These are phyloP conservation scores for Cystobasidium ongulense DNA, from an alignment of 768 basidiomycete genomes.

Conservation along the genomic window DNA sequence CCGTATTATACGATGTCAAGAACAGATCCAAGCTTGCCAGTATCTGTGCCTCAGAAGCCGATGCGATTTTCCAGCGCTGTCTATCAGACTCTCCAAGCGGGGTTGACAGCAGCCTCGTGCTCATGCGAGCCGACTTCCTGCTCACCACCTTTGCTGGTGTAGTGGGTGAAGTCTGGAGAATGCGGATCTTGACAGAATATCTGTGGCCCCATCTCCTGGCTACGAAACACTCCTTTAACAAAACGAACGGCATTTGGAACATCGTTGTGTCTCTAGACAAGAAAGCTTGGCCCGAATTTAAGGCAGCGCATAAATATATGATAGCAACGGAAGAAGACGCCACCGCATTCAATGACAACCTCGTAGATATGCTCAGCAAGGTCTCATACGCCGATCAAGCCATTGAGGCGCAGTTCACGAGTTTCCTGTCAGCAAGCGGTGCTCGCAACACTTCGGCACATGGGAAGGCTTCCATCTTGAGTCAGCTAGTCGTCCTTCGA, in stretches of 20 bases:
- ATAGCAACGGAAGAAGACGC: not conserved
- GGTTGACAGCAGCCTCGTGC: not conserved
- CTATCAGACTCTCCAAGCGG: not conserved
- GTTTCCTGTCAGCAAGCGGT: not conserved
- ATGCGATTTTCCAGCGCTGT: not conserved
- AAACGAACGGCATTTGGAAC: conserved; percentile 63
- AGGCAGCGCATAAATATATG: not conserved
- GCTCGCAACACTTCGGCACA: not conserved
- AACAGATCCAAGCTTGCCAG: not conserved
- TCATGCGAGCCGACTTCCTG: not conserved
- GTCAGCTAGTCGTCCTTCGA: not conserved
- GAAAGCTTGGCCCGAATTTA: not conserved
- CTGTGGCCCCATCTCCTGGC: conserved; percentile 69
- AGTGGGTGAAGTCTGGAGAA: not conserved
- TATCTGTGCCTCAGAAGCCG: not conserved
- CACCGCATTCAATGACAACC: not conserved
- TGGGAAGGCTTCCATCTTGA: not conserved
- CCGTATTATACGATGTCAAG: not conserved
- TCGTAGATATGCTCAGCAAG: not conserved
- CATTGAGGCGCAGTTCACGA: not conserved
- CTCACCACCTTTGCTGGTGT: not conserved
- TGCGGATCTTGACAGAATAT: conserved; percentile 44
- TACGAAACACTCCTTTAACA: conserved; percentile 63
- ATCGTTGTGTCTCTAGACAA: conserved; percentile 45
- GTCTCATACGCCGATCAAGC: not conserved